Evolutionary conservation across 176 grass and related monocot species (phyloP), one percentile per base, ranked within the genome.

Genomic region (Olyra latifolia): DNA sequence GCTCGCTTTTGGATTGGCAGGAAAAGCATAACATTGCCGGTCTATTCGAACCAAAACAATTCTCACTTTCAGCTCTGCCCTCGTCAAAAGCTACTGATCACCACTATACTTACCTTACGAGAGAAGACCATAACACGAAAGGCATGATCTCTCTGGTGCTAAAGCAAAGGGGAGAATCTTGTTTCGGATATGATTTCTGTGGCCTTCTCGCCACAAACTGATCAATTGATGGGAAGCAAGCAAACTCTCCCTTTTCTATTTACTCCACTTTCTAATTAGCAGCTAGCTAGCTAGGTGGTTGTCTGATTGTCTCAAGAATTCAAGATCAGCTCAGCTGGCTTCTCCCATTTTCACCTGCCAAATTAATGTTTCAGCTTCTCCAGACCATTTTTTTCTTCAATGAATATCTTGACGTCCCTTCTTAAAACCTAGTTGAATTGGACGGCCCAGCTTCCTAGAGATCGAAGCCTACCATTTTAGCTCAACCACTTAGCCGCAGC

Each of bases 31-130:
- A 7, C 84, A 67, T 87, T 53, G 52, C 55, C 73, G 16, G 22
- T 9, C 53, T 78, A 81, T 87, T 87, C 84, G 78, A 87, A 87
- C 84, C 62, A 32, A 75, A 60, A 69, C 72, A 62, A 81, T 81
- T 75, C 71, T 46, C 53, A 39, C 68, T 72, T 86, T 85, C 42
- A 43, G 8, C 59, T 42, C 45, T 29, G 19, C 12, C 46, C 38
- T 41, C 50, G 20, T 69, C 7, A 69, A 81, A 87, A 69, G 78
- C 53, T n/a, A 69, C 15, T 81, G 65, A 28, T 46, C 56, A 57
- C 49, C 59, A 46, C 69, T 59, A 39, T 73, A 12, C 59, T n/a
- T 55, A 74, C 69, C 76, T 59, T 68, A 80, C 29, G 78, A 52
- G 57, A 76, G 75, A n/a, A 62, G 53, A 62, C 78, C 15, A 28